phyloP scores from a whole-genome alignment of 192 early-diverging fungal genomes.

The Linnemannia zychae region DNA sequence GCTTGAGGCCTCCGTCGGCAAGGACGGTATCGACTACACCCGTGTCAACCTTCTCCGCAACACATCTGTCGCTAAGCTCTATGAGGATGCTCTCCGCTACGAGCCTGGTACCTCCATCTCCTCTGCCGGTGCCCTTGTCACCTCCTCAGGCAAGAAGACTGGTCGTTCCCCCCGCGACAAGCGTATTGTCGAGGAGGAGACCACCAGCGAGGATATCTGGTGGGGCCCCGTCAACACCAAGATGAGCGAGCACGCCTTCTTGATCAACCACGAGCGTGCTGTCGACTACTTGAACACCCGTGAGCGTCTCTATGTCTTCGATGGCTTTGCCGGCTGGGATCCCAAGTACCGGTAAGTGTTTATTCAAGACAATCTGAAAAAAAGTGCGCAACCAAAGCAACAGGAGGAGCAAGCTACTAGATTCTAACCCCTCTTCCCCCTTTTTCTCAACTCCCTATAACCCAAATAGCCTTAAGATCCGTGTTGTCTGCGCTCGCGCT shows the following conservation, averaged over 20 bases:
- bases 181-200: slow-evolving; percentile 94
- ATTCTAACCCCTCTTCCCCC: not conserved
- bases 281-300: slow-evolving; percentile 98
- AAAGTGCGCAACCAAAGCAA: too few species aligned
- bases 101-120: slow-evolving; percentile 92
- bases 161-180: slow-evolving; percentile 97
- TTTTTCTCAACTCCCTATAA: not conserved
- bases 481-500: slow-evolving; percentile 93
- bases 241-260: slow-evolving; percentile 84
- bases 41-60: slow-evolving; percentile 89
- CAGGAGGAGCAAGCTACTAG: not conserved
- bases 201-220: slow-evolving; percentile 93
- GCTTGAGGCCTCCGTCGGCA: slow-evolving; percentile 59
- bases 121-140: slow-evolving; percentile 90
- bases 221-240: slow-evolving; percentile 99
- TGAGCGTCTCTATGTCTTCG: slow-evolving; percentile 93
- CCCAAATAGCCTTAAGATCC: slow-evolving; percentile 85
- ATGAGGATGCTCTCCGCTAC: slow-evolving; percentile 91
- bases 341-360: slow-evolving; percentile 84
- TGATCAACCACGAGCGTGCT: slow-evolving; percentile 96
- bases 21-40: slow-evolving; percentile 85
- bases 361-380: not conserved
- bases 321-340: slow-evolving; percentile 99
- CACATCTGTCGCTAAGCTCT: slow-evolving; percentile 86
- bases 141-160: slow-evolving; percentile 93